Evolutionary conservation across 2,329 filamentous ascomycete genomes (phyloP).

Genomic region (Calonectria ilicicola): DNA sequence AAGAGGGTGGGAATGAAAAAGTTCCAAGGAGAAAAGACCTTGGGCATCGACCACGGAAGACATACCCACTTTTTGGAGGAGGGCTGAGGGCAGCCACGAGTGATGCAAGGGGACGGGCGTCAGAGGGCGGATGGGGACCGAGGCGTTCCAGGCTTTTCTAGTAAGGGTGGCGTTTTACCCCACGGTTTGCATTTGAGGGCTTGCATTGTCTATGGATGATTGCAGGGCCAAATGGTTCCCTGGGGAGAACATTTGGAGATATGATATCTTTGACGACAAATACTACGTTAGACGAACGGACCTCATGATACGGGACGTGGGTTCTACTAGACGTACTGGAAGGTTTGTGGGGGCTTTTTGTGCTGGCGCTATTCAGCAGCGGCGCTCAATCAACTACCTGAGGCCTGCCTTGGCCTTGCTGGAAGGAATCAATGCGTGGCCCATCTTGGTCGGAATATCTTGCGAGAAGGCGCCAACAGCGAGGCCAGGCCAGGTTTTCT

Average conservation of each 20-base stretch:
- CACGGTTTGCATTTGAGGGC: conserved; percentile 42
- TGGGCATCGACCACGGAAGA: conserved; percentile 42
- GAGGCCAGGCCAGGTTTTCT: conserved; percentile 22
- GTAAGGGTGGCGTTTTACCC: conserved; percentile 39
- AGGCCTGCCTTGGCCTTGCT: conserved; percentile 25
- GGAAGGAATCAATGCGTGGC: conserved; percentile 16
- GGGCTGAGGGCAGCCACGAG: conserved; percentile 34
- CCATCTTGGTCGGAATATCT: conserved; percentile 25
- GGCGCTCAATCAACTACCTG: conserved; percentile 14
- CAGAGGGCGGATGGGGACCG: conserved; percentile 30
- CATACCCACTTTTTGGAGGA: conserved; percentile 35
- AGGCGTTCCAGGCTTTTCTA: conserved; percentile 44
- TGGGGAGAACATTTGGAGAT: conserved; percentile 39
- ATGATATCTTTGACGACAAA: conserved; percentile 53
- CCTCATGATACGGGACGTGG: conserved; percentile 42
- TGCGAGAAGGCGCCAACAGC: conserved; percentile 26
- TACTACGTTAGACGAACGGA: conserved; percentile 48
- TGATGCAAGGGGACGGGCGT: conserved; percentile 33
- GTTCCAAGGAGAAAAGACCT: conserved; percentile 36
- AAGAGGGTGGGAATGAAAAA: conserved; percentile 41
- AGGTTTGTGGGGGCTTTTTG: conserved; percentile 20
- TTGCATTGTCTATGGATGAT: conserved; percentile 43
- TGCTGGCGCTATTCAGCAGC: conserved; percentile 8
- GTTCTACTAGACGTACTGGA: conserved; percentile 41
- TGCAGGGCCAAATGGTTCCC: conserved; percentile 40